Conservation (phyloP, 139 green algal species). For the Choricystis sp. region DNA sequence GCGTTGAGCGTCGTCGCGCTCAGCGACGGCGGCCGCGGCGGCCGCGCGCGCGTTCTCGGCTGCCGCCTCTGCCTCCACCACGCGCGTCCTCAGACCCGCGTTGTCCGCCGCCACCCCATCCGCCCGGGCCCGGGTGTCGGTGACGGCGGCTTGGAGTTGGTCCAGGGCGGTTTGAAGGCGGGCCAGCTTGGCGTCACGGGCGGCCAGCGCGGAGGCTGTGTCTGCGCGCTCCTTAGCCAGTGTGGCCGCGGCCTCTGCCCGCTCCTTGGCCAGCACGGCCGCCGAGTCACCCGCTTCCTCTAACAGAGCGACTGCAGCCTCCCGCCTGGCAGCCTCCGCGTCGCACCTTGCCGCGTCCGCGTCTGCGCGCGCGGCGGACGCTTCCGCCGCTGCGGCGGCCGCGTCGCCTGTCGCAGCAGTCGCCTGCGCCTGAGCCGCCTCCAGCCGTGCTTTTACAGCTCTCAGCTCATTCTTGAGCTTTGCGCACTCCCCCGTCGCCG, state of each 20-base stretch:
- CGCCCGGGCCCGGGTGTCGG: too few species aligned
- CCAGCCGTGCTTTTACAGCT: not conserved
- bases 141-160: too few species aligned
- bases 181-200: not conserved
- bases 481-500: not conserved
- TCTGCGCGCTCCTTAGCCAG: not conserved
- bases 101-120: not conserved
- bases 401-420: not conserved
- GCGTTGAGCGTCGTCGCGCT: too few species aligned
- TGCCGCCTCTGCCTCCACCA: not conserved
- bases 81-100: too few species aligned
- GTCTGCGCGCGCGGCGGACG: not conserved
- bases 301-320: not conserved
- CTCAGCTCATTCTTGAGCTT: not conserved
- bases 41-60: too few species aligned
- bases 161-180: not conserved
- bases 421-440: not conserved
- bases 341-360: not conserved
- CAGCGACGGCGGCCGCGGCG: not conserved
- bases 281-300: not conserved
- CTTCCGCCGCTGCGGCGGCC: not conserved
- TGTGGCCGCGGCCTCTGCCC: not conserved
- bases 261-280: not conserved
- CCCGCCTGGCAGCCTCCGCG: too few species aligned
- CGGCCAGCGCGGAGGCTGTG: not conserved